Evolutionary conservation across 768 basidiomycete species (phyloP).

Genomic region (Harrya chromipes): DNA sequence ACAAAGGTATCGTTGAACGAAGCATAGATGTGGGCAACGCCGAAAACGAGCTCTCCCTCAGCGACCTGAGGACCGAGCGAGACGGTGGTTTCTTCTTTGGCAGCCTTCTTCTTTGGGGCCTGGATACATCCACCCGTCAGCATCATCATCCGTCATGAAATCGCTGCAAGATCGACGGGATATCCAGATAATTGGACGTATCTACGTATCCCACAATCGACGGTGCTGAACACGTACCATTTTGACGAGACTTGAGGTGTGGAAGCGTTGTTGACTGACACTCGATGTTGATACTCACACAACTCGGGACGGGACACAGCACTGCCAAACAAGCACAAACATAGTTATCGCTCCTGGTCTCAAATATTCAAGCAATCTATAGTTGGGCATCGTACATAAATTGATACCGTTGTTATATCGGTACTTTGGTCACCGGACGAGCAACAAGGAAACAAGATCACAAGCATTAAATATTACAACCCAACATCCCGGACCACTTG

Average conservation of each 20-base stretch:
- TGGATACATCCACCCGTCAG: constrained; percentile 55
- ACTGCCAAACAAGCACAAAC: constrained; percentile 22
- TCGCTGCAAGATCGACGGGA: constrained; percentile 1
- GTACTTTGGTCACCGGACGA: too few relatives aligned
- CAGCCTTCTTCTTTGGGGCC: constrained; percentile 84
- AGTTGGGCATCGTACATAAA: too few relatives aligned
- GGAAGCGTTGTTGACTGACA: constrained; percentile 14
- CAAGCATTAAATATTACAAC: too few relatives aligned
- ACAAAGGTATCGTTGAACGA: constrained; percentile 99
- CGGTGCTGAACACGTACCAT: constrained; percentile 35
- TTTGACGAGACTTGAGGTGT: constrained; percentile 29
- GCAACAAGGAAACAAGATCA: too few relatives aligned
- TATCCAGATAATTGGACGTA: not conserved
- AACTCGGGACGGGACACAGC: constrained; percentile 1
- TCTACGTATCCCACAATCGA: not conserved
- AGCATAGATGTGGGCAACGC: constrained; percentile 98
- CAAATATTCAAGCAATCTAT: too few relatives aligned
- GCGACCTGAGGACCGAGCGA: constrained; percentile 94
- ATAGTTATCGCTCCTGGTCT: not conserved
- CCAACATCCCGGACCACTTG: too few relatives aligned
- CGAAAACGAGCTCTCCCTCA: constrained; percentile 96
- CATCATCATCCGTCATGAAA: constrained; percentile 45
- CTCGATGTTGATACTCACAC: constrained; percentile 1
- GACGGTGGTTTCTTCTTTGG: constrained; percentile 79
- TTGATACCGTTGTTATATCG: too few relatives aligned